Evolutionary conservation across 2,329 filamentous ascomycete species (phyloP).

Genomic region (Aspergillus carbonarius): DNA sequence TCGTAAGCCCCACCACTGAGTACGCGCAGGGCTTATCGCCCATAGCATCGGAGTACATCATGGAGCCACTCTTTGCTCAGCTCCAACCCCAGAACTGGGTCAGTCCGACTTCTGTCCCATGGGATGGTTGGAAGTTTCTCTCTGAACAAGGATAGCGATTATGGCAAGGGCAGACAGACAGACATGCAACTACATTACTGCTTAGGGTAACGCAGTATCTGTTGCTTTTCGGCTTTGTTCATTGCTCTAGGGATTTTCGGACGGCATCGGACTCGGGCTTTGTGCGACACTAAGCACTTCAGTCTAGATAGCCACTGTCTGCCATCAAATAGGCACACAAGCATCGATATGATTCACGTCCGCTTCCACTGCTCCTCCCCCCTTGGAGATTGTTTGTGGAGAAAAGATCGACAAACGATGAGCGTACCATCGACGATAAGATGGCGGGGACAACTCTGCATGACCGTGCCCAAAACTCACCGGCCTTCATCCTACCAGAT

Average conservation of each 20-base stretch:
- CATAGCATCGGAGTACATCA: conserved; percentile 8
- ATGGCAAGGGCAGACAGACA: too few relatives aligned
- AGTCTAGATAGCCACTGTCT: too few relatives aligned
- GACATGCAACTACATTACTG: too few relatives aligned
- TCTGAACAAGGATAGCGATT: neutral
- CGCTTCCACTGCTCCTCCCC: neutral
- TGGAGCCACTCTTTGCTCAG: conserved; percentile 20
- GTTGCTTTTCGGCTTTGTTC: neutral
- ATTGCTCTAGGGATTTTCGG: neutral
- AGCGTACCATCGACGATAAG: neutral
- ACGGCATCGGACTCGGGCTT: neutral
- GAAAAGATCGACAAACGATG: neutral
- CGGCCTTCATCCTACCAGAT: neutral
- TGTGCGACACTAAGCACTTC: neutral
- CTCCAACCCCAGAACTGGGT: conserved; percentile 38
- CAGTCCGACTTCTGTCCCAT: conserved; percentile 29
- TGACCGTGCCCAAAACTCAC: neutral
- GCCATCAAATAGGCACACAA: too few relatives aligned
- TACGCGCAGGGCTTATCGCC: conserved; percentile 10
- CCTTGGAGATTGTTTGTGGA: neutral
- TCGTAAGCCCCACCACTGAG: conserved; percentile 14
- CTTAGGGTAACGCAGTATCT: neutral
- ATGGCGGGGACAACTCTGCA: neutral
- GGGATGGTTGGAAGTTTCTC: conserved; percentile 23
- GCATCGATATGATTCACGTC: too few relatives aligned